A percentile compares a stretch with the other conserved stretches of the same genome.
phyloP scores from a whole-genome alignment of 768 basidiomycete genomes.

The Tulasnella calospora region DNA sequence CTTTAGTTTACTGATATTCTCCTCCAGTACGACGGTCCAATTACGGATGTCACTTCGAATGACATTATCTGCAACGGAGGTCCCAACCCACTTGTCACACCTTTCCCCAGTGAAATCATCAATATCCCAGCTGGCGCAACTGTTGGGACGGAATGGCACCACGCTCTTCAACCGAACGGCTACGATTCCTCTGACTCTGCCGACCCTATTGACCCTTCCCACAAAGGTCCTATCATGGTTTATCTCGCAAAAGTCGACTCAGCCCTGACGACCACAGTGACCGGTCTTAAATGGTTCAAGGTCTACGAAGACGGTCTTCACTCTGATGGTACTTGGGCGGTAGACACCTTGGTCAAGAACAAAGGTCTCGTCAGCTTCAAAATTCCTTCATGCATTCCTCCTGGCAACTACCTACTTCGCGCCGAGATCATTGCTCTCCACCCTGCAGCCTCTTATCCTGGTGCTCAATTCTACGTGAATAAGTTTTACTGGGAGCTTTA shows the following conservation, averaged over 20 bases:
- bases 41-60: constrained; percentile 53
- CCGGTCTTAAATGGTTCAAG: constrained; percentile 31
- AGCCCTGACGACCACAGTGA: constrained; percentile 40
- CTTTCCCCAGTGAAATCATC: constrained; percentile 40
- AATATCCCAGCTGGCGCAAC: constrained; percentile 50
- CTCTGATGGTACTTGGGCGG: constrained; percentile 40
- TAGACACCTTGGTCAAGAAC: constrained; percentile 46
- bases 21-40: constrained; percentile 40
- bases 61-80: constrained; percentile 57
- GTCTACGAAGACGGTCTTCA: constrained; percentile 23
- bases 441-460: constrained; percentile 24
- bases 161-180: constrained; percentile 37
- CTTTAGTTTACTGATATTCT: background rate
- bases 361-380: constrained; percentile 50
- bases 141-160: constrained; percentile 53
- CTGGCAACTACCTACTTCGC: constrained; percentile 49
- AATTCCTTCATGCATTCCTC: constrained; percentile 45
- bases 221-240: constrained; percentile 51
- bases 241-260: constrained; percentile 43
- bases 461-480: constrained; percentile 54
- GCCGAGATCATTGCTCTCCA: constrained; percentile 37
- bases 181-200: constrained; percentile 40
- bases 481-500: constrained; percentile 13
- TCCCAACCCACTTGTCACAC: constrained; percentile 45
- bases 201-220: constrained; percentile 43